Percentiles rank a stretch among this genome's conserved stretches.
Evolutionary conservation across 805 yeast genomes (phyloP).

Genomic region (Saturnispora hagleri): DNA sequence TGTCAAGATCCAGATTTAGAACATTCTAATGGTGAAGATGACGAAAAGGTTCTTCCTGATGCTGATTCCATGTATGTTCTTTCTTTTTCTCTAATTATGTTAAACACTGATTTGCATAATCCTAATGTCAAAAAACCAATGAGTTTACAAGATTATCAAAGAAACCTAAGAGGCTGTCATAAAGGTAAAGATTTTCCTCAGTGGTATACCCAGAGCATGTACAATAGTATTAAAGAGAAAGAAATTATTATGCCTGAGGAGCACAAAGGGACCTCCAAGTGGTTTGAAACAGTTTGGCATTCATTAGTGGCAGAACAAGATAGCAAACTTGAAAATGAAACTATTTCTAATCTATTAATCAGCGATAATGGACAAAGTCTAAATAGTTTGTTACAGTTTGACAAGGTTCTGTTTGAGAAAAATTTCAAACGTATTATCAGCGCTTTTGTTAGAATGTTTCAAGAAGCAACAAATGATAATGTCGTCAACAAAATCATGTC

Average conservation of each 20-base stretch:
- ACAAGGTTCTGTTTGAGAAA: constrained; percentile 58
- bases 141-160: constrained; percentile 75
- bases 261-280: constrained; percentile 83
- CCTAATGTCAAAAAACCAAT: constrained; percentile 89
- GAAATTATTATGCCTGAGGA: constrained; percentile 98
- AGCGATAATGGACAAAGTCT: constrained; percentile 13
- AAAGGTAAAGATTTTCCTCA: constrained; percentile 68
- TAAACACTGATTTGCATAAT: constrained; percentile 88
- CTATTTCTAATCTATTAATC: constrained; percentile 7
- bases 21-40: constrained; percentile 20
- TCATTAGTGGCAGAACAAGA: constrained; percentile 48
- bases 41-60: constrained; percentile 55
- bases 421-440: constrained; percentile 58
- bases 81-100: constrained; percentile 86
- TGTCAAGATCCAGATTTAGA: constrained; percentile 34
- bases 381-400: constrained; percentile 42
- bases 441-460: constrained; percentile 69
- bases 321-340: constrained; percentile 19
- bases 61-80: constrained; percentile 82
- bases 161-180: constrained; percentile 73
- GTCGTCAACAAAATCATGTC: constrained; percentile 81
- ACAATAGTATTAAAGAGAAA: constrained; percentile 65
- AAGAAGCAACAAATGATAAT: constrained; percentile 85
- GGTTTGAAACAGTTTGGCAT: constrained; percentile 86
- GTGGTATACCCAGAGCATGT: constrained; percentile 79